These are phyloP conservation scores for Capsicum chinense DNA, from an alignment of 257 asterid species.

Conservation along the genomic window DNA sequence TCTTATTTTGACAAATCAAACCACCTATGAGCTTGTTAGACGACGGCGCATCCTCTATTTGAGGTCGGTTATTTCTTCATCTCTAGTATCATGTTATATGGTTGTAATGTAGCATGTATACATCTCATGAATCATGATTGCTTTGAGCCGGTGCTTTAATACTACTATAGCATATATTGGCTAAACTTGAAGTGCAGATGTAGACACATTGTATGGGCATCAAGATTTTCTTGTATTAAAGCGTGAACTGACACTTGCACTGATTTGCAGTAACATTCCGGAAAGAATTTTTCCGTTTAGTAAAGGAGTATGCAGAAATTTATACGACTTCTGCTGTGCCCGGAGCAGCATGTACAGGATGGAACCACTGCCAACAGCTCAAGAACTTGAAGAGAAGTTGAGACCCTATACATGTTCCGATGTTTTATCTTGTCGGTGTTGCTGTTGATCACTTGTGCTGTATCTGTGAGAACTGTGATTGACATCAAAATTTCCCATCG, in stretches of 20 bases:
- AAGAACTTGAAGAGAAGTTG: constrained; percentile 66
- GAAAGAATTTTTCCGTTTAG: constrained; percentile 87
- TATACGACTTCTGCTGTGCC: constrained; percentile 68
- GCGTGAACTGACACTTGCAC: not conserved
- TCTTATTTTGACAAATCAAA: constrained; percentile 89
- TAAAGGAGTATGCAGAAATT: constrained; percentile 81
- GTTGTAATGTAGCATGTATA: not conserved
- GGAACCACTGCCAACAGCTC: constrained; percentile 74
- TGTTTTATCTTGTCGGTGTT: constrained; percentile 74
- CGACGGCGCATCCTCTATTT: constrained; percentile 78
- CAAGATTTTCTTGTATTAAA: not conserved
- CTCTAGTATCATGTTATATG: not conserved
- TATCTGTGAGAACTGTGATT: not conserved
- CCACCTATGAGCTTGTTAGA: constrained; percentile 88
- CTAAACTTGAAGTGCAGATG: not conserved
- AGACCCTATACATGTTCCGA: constrained; percentile 77
- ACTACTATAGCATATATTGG: constrained; percentile 8
- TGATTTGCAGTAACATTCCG: constrained; percentile 65
- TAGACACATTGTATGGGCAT: not conserved
- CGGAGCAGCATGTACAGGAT: constrained; percentile 53
- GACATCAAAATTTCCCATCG: not conserved
- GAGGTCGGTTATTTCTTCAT: constrained; percentile 56
- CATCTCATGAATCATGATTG: not conserved
- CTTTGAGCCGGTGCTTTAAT: not conserved
- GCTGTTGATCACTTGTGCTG: constrained; percentile 41